Percentiles rank a stretch among this genome's conserved stretches.
Conservation (phyloP, 495 filamentous ascomycete species). For the Aspergillus wentii region DNA sequence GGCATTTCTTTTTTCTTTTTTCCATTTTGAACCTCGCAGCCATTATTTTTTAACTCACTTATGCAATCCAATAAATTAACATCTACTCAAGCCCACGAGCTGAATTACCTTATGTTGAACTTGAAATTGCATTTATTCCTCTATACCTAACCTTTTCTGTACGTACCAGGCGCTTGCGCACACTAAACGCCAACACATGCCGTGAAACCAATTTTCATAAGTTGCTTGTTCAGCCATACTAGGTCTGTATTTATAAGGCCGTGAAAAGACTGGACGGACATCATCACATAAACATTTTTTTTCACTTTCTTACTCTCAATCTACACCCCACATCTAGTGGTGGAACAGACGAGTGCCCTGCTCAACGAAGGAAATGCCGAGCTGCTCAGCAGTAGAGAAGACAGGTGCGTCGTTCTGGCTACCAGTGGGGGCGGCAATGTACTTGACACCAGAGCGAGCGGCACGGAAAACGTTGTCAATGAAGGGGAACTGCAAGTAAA, state of each 20-base stretch:
- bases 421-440: constrained; percentile 86
- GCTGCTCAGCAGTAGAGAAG: constrained; percentile 87
- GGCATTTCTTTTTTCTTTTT: constrained; percentile 10
- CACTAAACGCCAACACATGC: too few relatives aligned
- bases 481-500: constrained; percentile 79
- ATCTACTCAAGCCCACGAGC: too few relatives aligned
- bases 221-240: too few relatives aligned
- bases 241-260: too few relatives aligned
- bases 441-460: constrained; percentile 83
- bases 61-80: too few relatives aligned
- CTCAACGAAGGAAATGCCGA: constrained; percentile 87
- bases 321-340: constrained; percentile 49
- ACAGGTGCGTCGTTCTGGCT: constrained; percentile 90
- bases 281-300: background rate
- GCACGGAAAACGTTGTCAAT: constrained; percentile 95
- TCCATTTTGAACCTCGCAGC: too few relatives aligned
- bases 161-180: too few relatives aligned
- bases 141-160: too few relatives aligned
- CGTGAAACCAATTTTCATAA: too few relatives aligned
- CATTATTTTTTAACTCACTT: too few relatives aligned
- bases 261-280: background rate
- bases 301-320: background rate
- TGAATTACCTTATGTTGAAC: too few relatives aligned
- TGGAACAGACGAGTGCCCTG: constrained; percentile 86
- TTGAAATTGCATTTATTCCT: too few relatives aligned